These are phyloP conservation scores for Lithospermum erythrorhizon DNA, from an alignment of 257 asterid genomes.

Conservation along the genomic window DNA sequence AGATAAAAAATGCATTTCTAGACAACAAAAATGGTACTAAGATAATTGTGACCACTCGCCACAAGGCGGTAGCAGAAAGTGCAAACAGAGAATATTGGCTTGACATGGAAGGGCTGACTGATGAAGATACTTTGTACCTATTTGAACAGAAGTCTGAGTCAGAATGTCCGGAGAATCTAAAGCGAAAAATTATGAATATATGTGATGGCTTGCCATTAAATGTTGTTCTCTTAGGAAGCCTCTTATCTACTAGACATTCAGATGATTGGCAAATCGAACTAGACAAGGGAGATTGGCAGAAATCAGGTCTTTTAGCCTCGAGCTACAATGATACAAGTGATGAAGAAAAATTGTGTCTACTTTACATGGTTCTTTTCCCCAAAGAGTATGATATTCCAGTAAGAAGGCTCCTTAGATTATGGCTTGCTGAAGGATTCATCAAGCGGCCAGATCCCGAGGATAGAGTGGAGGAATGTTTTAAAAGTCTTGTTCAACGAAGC, in stretches of 20 bases:
- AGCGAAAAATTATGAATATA: background rate
- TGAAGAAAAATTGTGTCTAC: constrained; percentile 18
- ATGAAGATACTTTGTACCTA: background rate
- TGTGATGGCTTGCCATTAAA: constrained; percentile 18
- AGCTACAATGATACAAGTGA: constrained; percentile 15
- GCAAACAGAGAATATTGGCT: background rate
- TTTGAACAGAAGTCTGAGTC: constrained; percentile 14
- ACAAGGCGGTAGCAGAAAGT: background rate
- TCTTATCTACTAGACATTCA: constrained; percentile 4
- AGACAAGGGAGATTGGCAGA: background rate
- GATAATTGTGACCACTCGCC: constrained; percentile 15
- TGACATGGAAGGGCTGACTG: background rate
- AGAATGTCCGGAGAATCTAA: background rate
- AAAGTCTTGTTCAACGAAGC: constrained; percentile 17
- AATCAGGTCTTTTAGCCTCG: constrained; percentile 10
- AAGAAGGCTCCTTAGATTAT: constrained; percentile 26
- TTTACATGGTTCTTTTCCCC: constrained; percentile 28
- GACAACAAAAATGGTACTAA: constrained; percentile 8
- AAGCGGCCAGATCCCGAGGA: constrained; percentile 11
- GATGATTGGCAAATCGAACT: background rate
- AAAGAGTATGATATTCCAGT: constrained; percentile 26
- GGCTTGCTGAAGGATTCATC: constrained; percentile 35
- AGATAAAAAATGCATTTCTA: constrained; percentile 11
- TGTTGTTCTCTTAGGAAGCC: constrained; percentile 26
- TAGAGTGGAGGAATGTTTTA: constrained; percentile 12